Conservation (phyloP, 1,284 basidiomycete species). For the Anthracocystis panici-leucophaei region DNA sequence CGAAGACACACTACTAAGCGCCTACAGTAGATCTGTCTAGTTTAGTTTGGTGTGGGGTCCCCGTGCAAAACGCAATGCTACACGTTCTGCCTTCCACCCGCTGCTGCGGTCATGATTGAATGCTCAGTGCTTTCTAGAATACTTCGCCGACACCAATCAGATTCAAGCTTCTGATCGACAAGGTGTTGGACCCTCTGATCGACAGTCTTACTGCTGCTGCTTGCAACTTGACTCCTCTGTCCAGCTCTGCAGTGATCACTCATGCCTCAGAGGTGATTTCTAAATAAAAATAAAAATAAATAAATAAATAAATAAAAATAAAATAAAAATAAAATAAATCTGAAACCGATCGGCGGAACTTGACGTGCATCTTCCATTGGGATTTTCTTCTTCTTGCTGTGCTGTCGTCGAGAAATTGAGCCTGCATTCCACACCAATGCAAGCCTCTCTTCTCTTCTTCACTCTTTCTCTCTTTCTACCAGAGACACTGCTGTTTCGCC, state of each 20-base stretch:
- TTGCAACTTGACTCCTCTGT: background rate
- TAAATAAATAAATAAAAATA: conserved; percentile 1
- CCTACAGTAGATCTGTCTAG: too few relatives aligned
- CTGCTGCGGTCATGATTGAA: too few relatives aligned
- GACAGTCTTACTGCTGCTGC: conserved; percentile 2
- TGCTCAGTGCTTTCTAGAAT: too few relatives aligned
- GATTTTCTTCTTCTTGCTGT: background rate
- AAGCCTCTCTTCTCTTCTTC: conserved; percentile 1
- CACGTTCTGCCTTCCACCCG: too few relatives aligned
- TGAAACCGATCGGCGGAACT: conserved; percentile 41
- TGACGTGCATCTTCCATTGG: conserved; percentile 35
- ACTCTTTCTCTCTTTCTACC: too few relatives aligned
- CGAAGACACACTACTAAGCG: too few relatives aligned
- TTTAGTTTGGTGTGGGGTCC: too few relatives aligned
- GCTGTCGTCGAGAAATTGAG: conserved; percentile 12
- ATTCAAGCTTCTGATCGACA: too few relatives aligned
- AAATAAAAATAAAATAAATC: background rate
- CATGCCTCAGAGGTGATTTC: background rate
- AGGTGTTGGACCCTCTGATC: background rate
- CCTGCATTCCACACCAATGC: conserved; percentile 27
- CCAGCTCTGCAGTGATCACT: background rate
- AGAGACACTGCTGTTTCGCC: background rate
- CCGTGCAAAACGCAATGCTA: too few relatives aligned
- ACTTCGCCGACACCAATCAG: too few relatives aligned
- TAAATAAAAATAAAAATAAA: conserved; percentile 4